These are phyloP conservation scores for Punica granatum DNA, from an alignment of 345 rosid species.

Conservation along the genomic window DNA sequence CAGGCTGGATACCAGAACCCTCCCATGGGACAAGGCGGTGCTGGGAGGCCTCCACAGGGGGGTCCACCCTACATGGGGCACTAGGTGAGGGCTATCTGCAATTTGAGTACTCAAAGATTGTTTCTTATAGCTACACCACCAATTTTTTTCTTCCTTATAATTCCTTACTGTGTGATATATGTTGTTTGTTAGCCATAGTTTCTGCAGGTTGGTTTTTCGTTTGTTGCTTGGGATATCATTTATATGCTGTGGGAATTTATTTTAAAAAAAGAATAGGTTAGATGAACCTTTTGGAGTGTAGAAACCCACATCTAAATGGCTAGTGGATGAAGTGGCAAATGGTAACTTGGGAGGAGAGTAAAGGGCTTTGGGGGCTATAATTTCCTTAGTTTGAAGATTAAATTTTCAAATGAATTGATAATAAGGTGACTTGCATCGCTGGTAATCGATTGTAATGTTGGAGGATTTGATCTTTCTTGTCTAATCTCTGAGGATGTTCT, in stretches of 20 bases:
- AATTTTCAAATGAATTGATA: neutral
- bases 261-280: too few relatives aligned
- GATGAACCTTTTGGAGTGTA: neutral
- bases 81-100: slow-evolving; percentile 18
- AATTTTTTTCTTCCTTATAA: neutral
- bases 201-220: neutral
- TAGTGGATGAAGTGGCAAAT: neutral
- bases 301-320: neutral
- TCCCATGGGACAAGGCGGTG: slow-evolving; percentile 27
- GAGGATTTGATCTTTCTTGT: neutral
- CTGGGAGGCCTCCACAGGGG: slow-evolving; percentile 30
- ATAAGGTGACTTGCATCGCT: neutral
- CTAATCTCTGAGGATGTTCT: neutral
- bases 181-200: neutral
- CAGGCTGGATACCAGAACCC: slow-evolving; percentile 27
- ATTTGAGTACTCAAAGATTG: neutral
- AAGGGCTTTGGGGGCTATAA: too few relatives aligned
- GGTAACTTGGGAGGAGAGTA: neutral
- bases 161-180: neutral
- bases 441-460: neutral
- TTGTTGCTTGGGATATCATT: neutral
- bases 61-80: slow-evolving; percentile 34
- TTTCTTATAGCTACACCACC: neutral
- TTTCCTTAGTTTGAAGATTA: neutral
- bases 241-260: neutral